These are phyloP conservation scores for Phyllachora maydis DNA, from an alignment of 2,329 filamentous ascomycete genomes.

Conservation along the genomic window DNA sequence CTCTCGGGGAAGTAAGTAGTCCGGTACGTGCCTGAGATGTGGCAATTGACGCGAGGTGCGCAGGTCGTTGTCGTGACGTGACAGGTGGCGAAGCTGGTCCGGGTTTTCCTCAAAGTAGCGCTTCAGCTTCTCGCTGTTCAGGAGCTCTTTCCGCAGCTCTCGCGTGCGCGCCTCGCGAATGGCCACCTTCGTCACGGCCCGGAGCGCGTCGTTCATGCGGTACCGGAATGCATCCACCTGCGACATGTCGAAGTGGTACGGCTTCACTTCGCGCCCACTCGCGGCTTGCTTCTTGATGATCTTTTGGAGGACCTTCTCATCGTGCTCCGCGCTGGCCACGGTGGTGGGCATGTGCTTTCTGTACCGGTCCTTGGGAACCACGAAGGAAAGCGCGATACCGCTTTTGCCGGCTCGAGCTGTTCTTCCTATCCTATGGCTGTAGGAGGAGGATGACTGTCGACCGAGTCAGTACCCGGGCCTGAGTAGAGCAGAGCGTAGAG, in stretches of 20 bases:
- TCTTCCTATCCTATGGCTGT: conserved; percentile 90
- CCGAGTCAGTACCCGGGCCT: no score
- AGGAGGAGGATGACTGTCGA: conserved; percentile 72
- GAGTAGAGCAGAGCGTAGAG: no score
- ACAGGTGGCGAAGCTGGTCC: conserved; percentile 63
- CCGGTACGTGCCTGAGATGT: conserved; percentile 84
- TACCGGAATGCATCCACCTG: conserved; percentile 90
- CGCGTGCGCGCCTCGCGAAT: conserved; percentile 76
- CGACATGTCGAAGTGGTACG: conserved; percentile 87
- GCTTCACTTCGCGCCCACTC: conserved; percentile 61
- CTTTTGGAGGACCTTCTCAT: conserved; percentile 66
- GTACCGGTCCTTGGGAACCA: conserved; percentile 63
- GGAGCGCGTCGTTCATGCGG: conserved; percentile 72
- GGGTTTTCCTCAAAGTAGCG: conserved; percentile 97
- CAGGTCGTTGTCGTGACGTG: conserved; percentile 79
- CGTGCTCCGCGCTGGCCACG: conserved; percentile 53
- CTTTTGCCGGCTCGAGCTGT: conserved; percentile 81
- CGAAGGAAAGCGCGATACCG: conserved; percentile 91
- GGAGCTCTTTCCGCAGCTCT: conserved; percentile 72
- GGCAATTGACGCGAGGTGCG: conserved; percentile 42
- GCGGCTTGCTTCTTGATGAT: conserved; percentile 65
- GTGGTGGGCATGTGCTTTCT: conserved; percentile 80
- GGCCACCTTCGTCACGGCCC: conserved; percentile 74
- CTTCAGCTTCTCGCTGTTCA: conserved; percentile 87
- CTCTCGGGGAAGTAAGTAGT: conserved; percentile 70